These are phyloP conservation scores for Corymbia calophylla DNA, from an alignment of 441 rosid species.

Conservation along the genomic window DNA sequence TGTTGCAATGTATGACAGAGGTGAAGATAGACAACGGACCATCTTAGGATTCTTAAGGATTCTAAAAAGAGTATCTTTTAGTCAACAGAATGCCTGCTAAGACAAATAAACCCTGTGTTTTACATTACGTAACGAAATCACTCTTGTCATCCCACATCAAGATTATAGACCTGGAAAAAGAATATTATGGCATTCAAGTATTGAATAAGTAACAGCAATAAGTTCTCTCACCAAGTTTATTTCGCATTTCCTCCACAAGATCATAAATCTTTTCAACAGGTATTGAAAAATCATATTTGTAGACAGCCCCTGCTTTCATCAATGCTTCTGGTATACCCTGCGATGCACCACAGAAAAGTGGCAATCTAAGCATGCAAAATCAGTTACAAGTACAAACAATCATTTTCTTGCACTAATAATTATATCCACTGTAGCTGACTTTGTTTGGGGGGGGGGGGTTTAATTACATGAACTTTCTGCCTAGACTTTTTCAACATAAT, in stretches of 20 bases:
- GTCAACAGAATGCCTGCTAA: not conserved
- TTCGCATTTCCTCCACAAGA: slow-evolving; percentile 76
- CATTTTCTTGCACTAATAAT: not conserved
- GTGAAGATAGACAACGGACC: not conserved
- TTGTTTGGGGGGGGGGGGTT: too few species aligned
- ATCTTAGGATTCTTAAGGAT: not conserved
- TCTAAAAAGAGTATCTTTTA: not conserved
- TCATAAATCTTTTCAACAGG: slow-evolving; percentile 80
- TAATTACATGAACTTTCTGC: not conserved
- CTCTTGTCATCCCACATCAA: not conserved
- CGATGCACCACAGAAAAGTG: not conserved
- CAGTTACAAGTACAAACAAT: not conserved
- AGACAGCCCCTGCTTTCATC: slow-evolving; percentile 75
- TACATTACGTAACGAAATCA: not conserved
- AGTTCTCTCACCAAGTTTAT: slow-evolving; percentile 53
- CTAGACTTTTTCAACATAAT: not conserved
- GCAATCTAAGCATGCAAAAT: not conserved
- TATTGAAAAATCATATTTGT: slow-evolving; percentile 88
- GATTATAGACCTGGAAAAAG: not conserved
- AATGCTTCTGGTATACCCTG: slow-evolving; percentile 93
- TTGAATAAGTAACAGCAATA: not conserved
- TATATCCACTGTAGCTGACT: not conserved
- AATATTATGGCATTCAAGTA: not conserved
- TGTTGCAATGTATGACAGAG: not conserved
- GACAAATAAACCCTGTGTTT: not conserved